Percentiles rank a stretch among this genome's conserved stretches.
These are phyloP conservation scores for Telopea speciosissima DNA, from an alignment of 177 flowering plant genomes.

Conservation along the genomic window DNA sequence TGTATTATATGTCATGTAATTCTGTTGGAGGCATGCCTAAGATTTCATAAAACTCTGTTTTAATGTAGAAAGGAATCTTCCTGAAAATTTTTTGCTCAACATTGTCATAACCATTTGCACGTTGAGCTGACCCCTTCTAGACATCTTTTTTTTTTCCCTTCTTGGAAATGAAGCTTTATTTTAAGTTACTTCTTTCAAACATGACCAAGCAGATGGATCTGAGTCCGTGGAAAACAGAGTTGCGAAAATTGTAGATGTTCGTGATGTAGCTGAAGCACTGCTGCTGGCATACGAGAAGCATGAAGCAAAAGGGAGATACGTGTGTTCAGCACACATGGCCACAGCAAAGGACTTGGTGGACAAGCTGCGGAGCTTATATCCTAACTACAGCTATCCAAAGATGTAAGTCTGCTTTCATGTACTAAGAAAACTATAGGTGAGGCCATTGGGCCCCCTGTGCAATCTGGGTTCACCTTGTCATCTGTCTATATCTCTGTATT, in stretches of 20 bases:
- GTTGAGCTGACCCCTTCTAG: no score
- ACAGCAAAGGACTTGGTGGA: slow-evolving; percentile 30
- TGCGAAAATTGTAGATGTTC: slow-evolving; percentile 33
- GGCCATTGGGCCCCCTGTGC: no score
- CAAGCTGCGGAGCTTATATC: slow-evolving; percentile 38
- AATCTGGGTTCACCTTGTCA: no score
- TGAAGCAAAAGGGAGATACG: slow-evolving; percentile 60
- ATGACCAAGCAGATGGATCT: slow-evolving; percentile 22
- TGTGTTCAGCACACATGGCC: slow-evolving; percentile 38
- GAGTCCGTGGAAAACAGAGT: slow-evolving; percentile 33
- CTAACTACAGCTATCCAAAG: slow-evolving; percentile 48
- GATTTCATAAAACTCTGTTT: no score
- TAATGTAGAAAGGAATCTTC: no score
- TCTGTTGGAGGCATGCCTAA: no score
- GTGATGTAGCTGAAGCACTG: slow-evolving; percentile 59
- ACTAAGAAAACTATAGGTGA: slow-evolving; percentile 12
- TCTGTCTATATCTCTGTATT: no score
- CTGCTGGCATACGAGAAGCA: slow-evolving; percentile 42
- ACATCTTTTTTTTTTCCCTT: not conserved
- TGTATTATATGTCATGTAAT: no score
- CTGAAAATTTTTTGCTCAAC: no score
- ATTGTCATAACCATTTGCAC: no score
- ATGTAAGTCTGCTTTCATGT: slow-evolving; percentile 22
- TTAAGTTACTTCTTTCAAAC: not conserved
- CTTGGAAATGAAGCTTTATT: not conserved